Percentiles rank a stretch among this genome's conserved stretches.
These are phyloP conservation scores for Fusarium concolor DNA, from an alignment of 2,329 filamentous ascomycete genomes.

Conservation along the genomic window DNA sequence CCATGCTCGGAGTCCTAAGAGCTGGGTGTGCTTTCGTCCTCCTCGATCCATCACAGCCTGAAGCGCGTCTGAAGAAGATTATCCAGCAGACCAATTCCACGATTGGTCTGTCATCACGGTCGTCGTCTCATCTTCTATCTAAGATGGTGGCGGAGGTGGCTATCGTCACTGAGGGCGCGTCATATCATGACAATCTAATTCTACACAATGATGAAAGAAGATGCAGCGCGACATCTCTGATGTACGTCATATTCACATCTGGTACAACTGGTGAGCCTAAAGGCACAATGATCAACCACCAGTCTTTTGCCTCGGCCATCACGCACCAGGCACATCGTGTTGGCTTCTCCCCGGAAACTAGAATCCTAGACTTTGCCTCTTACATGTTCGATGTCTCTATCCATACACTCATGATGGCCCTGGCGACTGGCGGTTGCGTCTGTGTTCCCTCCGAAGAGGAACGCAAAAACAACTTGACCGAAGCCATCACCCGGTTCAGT, in stretches of 20 bases:
- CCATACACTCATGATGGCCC: constrained; percentile 51
- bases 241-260: constrained; percentile 64
- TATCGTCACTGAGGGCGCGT: neutral
- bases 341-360: neutral
- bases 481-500: neutral
- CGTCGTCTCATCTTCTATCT: neutral
- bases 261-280: constrained; percentile 68
- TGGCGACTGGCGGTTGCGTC: constrained; percentile 53
- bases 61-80: neutral
- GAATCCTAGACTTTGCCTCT: constrained; percentile 44
- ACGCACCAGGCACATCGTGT: neutral
- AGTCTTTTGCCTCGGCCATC: constrained; percentile 1
- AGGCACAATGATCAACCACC: constrained; percentile 55
- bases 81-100: neutral
- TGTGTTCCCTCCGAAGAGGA: constrained; percentile 55
- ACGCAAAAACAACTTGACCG: constrained; percentile 30
- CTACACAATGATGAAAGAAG: neutral
- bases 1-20: neutral
- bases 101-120: neutral
- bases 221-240: neutral
- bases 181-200: neutral
- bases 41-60: neutral
- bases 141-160: neutral
- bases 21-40: neutral
- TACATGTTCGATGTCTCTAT: constrained; percentile 56